These are phyloP conservation scores for Picocystis sp. DNA, from an alignment of 163 green algal species.

Conservation along the genomic window DNA sequence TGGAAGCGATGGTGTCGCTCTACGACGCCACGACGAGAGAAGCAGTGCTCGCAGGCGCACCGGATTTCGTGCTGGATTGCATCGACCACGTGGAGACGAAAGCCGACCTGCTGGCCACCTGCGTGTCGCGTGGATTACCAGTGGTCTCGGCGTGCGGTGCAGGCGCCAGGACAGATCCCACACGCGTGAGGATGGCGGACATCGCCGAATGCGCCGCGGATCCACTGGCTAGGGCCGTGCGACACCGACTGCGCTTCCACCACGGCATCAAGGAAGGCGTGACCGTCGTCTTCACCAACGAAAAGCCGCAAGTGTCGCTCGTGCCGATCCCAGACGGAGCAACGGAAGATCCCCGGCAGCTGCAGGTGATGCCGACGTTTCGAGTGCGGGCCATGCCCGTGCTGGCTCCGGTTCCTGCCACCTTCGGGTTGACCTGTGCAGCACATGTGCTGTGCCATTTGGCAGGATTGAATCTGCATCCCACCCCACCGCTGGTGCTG, in stretches of 20 bases:
- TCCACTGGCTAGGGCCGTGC: conserved; percentile 62
- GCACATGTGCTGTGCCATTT: conserved; percentile 66
- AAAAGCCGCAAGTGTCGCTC: conserved; percentile 52
- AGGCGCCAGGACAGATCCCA: conserved; percentile 84
- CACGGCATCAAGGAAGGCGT: conserved; percentile 51
- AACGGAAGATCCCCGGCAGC: conserved; percentile 40
- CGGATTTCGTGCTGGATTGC: conserved; percentile 84
- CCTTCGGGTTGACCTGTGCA: conserved; percentile 84
- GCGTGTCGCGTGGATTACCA: conserved; percentile 42
- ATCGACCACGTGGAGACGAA: conserved; percentile 99
- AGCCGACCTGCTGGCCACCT: conserved; percentile 67
- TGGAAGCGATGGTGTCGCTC: conserved; percentile 67
- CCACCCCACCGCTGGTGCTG: conserved; percentile 29
- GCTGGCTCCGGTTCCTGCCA: conserved; percentile 70
- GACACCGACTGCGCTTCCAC: conserved; percentile 41
- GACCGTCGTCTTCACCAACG: conserved; percentile 64
- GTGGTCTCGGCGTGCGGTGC: conserved; percentile 72
- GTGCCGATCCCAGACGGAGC: conserved; percentile 25
- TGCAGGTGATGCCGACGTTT: conserved; percentile 92
- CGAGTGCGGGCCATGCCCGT: conserved; percentile 87
- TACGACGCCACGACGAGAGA: conserved; percentile 57
- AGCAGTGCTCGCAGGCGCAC: conserved; percentile 46
- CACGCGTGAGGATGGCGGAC: conserved; percentile 71
- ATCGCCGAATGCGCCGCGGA: conserved; percentile 64
- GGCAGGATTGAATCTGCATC: conserved; percentile 28